Evolutionary conservation across 2,329 filamentous ascomycete genomes (phyloP), one percentile per base, ranked within the genome.

Genomic region (Hypoxylon sp.): DNA sequence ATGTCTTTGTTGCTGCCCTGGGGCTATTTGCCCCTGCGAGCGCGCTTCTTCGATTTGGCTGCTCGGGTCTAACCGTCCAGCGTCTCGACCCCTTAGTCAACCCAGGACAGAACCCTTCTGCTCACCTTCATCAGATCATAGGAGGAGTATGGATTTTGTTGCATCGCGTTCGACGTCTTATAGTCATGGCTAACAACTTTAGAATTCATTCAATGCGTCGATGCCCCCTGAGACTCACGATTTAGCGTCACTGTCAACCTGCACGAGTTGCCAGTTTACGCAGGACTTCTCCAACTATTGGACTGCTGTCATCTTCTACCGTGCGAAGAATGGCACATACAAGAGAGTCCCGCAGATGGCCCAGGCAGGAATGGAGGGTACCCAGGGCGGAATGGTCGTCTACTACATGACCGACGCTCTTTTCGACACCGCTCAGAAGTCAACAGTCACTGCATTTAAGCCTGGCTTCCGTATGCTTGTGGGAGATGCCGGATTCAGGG

Each of bases 111-210:
- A 74, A 78, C 15, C 79, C 82, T 3, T 77, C 81, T 3, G 68
- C 70, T 15, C 82, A 86, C 71, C 74, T 83, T 7, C 83, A 86
- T 63, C 81, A 80, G 35, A 78, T 86, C 52, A 77, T 81, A 48
- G 82, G 84, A 61, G 75, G 75, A 3, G 71, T 73, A 67, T 34
- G 68, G 44, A 21, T 30, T 13, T 8, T 30, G 26, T 30, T 7
- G 5, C 9, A n/a, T 26, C 12, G 0, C 13, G 2, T 7, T 17
- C 32, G 25, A n/a, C 6, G 1, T 23, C 9, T n/a, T 13, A 8
- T 12, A 9, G 9, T 41, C 11, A 6, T 32, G 26, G 5, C 51
- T 66, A 21, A 62, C 5, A 5, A 4, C 3, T 7, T 2, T 19
- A 71, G 68, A 73, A 78, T 60, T 74, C 75, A 2, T 78, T 78